Conservation (phyloP, 306 rosid species). For the Trichosanthes cucumerina region DNA sequence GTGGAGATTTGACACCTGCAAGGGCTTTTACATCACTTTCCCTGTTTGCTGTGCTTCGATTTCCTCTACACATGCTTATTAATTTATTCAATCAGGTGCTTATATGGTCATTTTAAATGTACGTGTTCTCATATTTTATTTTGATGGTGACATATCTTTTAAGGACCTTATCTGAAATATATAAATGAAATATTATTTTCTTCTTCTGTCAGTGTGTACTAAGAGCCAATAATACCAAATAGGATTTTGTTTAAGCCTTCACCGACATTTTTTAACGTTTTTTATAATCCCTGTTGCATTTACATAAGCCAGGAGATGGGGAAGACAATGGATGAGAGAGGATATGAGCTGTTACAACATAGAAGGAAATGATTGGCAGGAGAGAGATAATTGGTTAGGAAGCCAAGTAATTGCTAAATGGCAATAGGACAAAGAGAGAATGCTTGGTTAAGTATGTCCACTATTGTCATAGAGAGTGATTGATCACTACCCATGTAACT, state of each 20-base stretch:
- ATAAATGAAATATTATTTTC: no score
- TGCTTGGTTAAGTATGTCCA: background rate
- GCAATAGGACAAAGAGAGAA: background rate
- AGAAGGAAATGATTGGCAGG: background rate
- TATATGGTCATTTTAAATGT: background rate
- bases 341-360: background rate
- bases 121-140: background rate
- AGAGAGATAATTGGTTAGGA: background rate
- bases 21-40: slow-evolving; percentile 87
- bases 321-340: background rate
- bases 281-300: no score
- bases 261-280: no score
- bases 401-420: background rate
- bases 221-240: no score
- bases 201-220: no score
- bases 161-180: background rate
- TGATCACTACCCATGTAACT: background rate
- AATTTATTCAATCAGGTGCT: slow-evolving; percentile 69
- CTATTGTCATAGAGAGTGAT: no score
- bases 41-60: slow-evolving; percentile 59
- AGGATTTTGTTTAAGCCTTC: no score
- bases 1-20: slow-evolving; percentile 81
- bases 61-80: slow-evolving; percentile 70
- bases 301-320: no score
- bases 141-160: background rate